Evolutionary conservation across 257 asterid genomes (phyloP).

Genomic region (Scutellaria minor): DNA sequence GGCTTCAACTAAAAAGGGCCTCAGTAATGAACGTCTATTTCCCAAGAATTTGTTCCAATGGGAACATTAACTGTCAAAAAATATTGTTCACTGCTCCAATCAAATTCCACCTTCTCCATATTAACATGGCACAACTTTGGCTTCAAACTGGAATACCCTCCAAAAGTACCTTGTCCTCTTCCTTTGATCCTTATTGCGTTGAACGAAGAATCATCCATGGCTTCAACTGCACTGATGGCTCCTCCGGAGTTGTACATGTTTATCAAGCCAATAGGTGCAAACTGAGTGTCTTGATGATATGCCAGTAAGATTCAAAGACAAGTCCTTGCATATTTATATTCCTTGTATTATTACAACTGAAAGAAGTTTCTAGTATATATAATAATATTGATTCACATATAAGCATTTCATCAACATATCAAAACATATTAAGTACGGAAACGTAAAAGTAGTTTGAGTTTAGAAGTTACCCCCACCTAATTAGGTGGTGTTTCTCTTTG

Average conservation of each 20-base stretch:
- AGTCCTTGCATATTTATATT: not conserved
- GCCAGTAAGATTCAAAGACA: constrained; percentile 37
- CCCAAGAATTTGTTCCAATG: constrained; percentile 52
- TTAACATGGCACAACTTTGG: constrained; percentile 55
- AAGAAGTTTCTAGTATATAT: not conserved
- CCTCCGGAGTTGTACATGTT: constrained; percentile 74
- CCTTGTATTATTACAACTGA: not conserved
- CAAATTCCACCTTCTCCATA: constrained; percentile 36
- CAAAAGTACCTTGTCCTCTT: constrained; percentile 58
- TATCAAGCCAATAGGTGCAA: constrained; percentile 58
- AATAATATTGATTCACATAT: too few species aligned
- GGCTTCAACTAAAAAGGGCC: constrained; percentile 22
- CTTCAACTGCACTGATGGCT: constrained; percentile 47
- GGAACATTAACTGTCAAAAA: constrained; percentile 50
- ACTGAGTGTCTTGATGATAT: constrained; percentile 41
- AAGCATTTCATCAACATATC: too few species aligned
- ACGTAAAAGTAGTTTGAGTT: too few species aligned
- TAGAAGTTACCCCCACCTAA: too few species aligned
- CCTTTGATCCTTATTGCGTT: constrained; percentile 43
- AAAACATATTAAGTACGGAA: too few species aligned
- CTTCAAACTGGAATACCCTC: constrained; percentile 48
- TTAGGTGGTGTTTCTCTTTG: too few species aligned
- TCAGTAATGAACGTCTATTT: constrained; percentile 48
- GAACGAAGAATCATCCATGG: constrained; percentile 25
- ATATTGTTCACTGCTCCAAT: constrained; percentile 39